A percentile compares a stretch with the other conserved stretches of the same genome.
phyloP scores from a whole-genome alignment of 139 green algal species.

The Asterochloris sp. region DNA sequence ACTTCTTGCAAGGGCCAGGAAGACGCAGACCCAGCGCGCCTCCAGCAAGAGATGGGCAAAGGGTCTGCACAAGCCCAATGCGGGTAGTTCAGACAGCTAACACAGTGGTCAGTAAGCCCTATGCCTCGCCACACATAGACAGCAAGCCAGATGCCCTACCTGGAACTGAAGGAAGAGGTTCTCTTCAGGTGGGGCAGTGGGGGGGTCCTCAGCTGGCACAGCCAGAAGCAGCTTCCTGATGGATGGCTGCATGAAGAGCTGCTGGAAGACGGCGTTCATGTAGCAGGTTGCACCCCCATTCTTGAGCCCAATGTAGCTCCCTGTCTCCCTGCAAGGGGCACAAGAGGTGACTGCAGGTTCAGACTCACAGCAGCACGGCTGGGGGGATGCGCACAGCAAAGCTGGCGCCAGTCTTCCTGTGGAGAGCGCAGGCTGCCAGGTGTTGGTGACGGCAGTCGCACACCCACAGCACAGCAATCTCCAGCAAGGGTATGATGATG shows the following conservation, averaged over 20 bases:
- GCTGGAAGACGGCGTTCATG: constrained; percentile 94
- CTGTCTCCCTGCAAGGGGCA: background rate
- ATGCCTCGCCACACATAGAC: background rate
- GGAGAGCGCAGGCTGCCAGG: no score
- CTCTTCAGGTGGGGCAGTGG: constrained; percentile 18
- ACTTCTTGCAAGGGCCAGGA: no score
- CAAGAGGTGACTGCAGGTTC: background rate
- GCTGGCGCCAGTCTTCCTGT: background rate
- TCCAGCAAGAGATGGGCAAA: no score
- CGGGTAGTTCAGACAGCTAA: background rate
- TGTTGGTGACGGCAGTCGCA: no score
- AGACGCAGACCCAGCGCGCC: no score
- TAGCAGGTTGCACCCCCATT: constrained; percentile 93
- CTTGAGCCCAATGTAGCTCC: constrained; percentile 45
- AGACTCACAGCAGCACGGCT: no score
- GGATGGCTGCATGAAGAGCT: constrained; percentile 92
- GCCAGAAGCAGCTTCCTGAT: constrained; percentile 68
- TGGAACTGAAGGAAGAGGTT: constrained; percentile 66
- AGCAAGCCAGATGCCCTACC: background rate
- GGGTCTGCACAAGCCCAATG: background rate
- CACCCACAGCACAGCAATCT: no score
- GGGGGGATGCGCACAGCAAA: background rate
- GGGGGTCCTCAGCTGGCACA: constrained; percentile 24
- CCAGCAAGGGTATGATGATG: no score
- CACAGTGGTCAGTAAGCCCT: no score